Percentiles rank a stretch among this genome's conserved stretches.
Evolutionary conservation across 805 yeast species (phyloP).

Genomic region (Starmerella etchellsii): DNA sequence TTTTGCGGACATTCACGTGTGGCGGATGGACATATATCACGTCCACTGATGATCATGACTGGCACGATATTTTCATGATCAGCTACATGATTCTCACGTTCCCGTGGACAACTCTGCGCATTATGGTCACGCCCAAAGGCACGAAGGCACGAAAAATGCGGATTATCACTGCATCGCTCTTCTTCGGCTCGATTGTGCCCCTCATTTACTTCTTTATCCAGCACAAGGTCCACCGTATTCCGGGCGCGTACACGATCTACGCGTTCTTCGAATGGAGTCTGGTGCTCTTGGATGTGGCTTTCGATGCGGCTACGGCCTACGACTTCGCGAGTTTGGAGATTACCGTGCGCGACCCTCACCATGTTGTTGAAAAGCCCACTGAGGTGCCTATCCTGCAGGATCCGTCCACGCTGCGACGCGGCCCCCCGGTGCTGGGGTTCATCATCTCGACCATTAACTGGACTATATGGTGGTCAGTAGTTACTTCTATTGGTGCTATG

Average conservation of each 20-base stretch:
- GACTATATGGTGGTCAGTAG: conserved; percentile 71
- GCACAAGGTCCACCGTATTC: conserved; percentile 71
- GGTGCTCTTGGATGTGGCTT: conserved; percentile 68
- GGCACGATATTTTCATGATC: conserved; percentile 93
- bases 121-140: conserved; percentile 36
- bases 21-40: conserved; percentile 99
- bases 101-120: conserved; percentile 73
- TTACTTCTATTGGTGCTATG: conserved; percentile 69
- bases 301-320: conserved; percentile 63
- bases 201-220: conserved; percentile 80
- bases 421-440: conserved; percentile 25
- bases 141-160: conserved; percentile 37
- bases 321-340: conserved; percentile 61
- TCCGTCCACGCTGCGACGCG: conserved; percentile 17
- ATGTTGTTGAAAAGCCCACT: conserved; percentile 17
- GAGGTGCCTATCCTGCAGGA: conserved; percentile 13
- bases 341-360: conserved; percentile 24
- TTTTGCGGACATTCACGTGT: conserved; percentile 82
- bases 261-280: conserved; percentile 93
- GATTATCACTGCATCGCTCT: conserved; percentile 40
- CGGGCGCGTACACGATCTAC: conserved; percentile 94
- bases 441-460: conserved; percentile 40
- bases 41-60: conserved; percentile 91
- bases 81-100: conserved; percentile 73
- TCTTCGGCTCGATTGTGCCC: conserved; percentile 67